Evolutionary conservation across 2,329 filamentous ascomycete species (phyloP), one percentile per base, ranked within the genome.

Genomic region (Aspergillus sp.): DNA sequence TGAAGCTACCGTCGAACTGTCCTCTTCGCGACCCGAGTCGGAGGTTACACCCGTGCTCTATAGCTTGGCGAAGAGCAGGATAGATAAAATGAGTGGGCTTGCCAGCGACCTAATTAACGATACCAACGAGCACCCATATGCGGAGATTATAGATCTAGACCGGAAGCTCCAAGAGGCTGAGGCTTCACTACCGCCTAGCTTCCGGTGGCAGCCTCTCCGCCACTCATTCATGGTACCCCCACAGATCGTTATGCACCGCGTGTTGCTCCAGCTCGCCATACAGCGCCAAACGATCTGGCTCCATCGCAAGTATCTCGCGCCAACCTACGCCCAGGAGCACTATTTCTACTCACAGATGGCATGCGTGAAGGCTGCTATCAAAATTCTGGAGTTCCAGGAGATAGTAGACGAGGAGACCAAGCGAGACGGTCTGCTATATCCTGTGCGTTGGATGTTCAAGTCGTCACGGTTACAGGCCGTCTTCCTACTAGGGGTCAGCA

Each of bases 341-440:
- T 8, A 31, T 15, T 16, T 8, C 19, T 31, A 31, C 29, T 31
- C 29, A n/a, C 19, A 24, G n/a, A 5, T 13, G 19, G 29, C 19
- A 8, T 31, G 29, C 20, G n/a, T 31, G 14, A 19, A 31, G 13
- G 29, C 29, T 2, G 29, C 29, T 7, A 12, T 22, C 16, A 31
- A 22, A 7, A 19, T 31, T 15, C 29, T 31, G 17, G n/a, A 24
- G 12, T 24, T 22, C 8, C 29, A 31, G 15, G 6, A 22, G 6
- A 22, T 10, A 5, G 6, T 22, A 5, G 19, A 22, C 19, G 6
- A 22, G 10, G 19, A 22, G 19, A 10, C 10, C 19, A 5, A 22
- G 10, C 19, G 6, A 10, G 6, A 6, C 5, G 19, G 19, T 10
- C 19, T 6, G 10, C 10, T 22, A 22, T 22, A 22, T 22, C 19